A percentile compares a stretch with the other conserved stretches of the same genome.
Conservation (phyloP, 116 monocot species). For the Posidonia oceanica region DNA sequence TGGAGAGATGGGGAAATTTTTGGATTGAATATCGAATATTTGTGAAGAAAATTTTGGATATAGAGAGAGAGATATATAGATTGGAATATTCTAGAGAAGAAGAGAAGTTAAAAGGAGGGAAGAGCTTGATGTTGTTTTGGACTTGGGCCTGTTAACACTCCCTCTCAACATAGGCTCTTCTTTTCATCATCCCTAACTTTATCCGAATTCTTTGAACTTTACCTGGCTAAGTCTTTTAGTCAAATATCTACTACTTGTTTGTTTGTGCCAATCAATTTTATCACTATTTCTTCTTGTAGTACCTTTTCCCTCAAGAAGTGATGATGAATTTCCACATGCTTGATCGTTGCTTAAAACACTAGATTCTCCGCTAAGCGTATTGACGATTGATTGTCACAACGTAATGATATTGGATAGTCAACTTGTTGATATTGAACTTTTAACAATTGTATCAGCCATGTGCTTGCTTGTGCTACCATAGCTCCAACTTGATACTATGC, state of each 20-base stretch:
- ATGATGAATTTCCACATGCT: too few relatives aligned
- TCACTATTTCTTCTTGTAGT: not conserved
- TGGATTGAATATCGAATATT: too few relatives aligned
- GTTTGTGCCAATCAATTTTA: not conserved
- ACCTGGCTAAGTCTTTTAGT: not conserved
- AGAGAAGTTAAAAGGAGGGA: too few relatives aligned
- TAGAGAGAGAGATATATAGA: too few relatives aligned
- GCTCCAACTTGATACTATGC: not conserved
- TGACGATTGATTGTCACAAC: not conserved
- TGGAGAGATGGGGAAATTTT: too few relatives aligned
- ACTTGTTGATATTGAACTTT: not conserved
- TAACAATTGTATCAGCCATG: not conserved
- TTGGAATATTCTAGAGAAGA: too few relatives aligned
- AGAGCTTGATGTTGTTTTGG: too few relatives aligned
- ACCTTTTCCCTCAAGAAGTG: too few relatives aligned
- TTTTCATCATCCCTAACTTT: not conserved
- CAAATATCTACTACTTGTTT: not conserved
- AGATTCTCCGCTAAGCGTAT: too few relatives aligned
- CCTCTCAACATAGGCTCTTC: not conserved
- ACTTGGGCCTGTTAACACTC: not conserved
- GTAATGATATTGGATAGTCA: not conserved
- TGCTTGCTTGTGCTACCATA: not conserved
- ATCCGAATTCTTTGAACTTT: not conserved
- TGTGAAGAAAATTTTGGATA: too few relatives aligned
- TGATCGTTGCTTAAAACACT: too few relatives aligned